Base-by-base conservation (phyloP, 768 basidiomycete species). In the Hypsizygus marmoreus region DNA sequence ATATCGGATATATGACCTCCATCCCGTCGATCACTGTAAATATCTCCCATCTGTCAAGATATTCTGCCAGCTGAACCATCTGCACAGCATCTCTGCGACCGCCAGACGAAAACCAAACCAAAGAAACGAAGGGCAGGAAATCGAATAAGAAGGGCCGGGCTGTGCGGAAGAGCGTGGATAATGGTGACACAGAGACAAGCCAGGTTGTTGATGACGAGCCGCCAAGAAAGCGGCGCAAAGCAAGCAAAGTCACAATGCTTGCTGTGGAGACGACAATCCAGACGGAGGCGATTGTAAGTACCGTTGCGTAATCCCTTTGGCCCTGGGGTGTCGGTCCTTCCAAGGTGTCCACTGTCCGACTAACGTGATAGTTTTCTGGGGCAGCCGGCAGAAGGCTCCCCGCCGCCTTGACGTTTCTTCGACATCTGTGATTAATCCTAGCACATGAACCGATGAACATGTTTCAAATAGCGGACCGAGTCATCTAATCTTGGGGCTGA, bases 1-100 rank as follows among this genome's bases (percentile, higher is more conserved):
- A 34, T 84, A 91, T 60, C 64, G 91, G 47, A 83, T 88, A 23
- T 95, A 97, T 56, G 73, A 70, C 35, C 62, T 95, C 4, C 68
- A 82, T 32, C 77, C 82, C 12, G 85, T 91, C 17, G 78, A 75
- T 7, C 67, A 82, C 50, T 82, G 79, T 79, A 45, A 40, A 69
- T 62, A 53, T 31, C 56, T 58, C 33, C 35, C 16, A 25, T 33
- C 10, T 39, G 14, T n/a, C 11, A 10, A n/a, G 17, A 34, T 10
- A 38, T 19, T 34, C 31, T 37, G 7, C n/a, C 13, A 22, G 11
- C 7, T 26, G 32, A 1, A 30, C n/a, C 23, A 9, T 16, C 35
- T 10, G 13, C 43, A 13, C 36, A 78, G 76, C 60, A 32, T 75
- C 72, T 19, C 64, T 79, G 3, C 68, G 76, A 17, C 76, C 76